Base-by-base conservation (phyloP, 2,329 filamentous ascomycete genomes). In the Tolypocladium guangdongense region DNA sequence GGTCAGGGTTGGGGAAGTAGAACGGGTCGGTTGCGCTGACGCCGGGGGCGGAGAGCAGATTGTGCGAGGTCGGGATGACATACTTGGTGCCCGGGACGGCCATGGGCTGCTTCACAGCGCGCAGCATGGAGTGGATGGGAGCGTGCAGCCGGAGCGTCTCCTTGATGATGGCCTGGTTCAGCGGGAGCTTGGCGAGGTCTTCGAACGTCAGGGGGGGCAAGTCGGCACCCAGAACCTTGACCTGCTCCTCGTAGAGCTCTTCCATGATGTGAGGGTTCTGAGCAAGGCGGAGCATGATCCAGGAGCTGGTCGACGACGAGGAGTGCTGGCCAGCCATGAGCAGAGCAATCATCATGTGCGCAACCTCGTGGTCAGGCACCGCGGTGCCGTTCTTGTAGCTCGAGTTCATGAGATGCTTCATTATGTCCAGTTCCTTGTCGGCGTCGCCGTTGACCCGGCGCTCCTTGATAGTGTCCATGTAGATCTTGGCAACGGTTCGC, bases 71-170 rank as follows among this genome's bases (percentile, higher is more conserved):
- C 8, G 92, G 91, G 59, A 97, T 83, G 54, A 88, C 82, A 65
- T 86, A 95, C 61, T 86, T 86, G 43, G 89, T 95, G 59, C 87
- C 88, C 33, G 90, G 83, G 30, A 96, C 81, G 12, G 83, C 80
- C 81, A 96, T 89, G 55, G 91, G 90, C 59, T 83, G 82, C 75
- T 92, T 96, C 68, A 96, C 92, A 62, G 88, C 87, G 63, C 91
- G 89, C 78, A 97, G 82, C 65, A 97, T 95, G 50, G 88, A 93
- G 78, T 96, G 91, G 64, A 97, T 96, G 1, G 91, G 91, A 1
- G 90, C 87, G 69, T 96, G 88, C 18, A 96, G 77, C 58, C 91
- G 87, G 39, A 96, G 84, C 3, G 91, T 95, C 73, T 96, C 91
- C 74, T 92, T 93, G 72, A 96, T 80, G 58, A 95, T 84, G 62